Percentiles rank a stretch among this genome's conserved stretches.
These are phyloP conservation scores for Sporisorium graminicola DNA, from an alignment of 1,284 basidiomycete genomes.

Conservation along the genomic window DNA sequence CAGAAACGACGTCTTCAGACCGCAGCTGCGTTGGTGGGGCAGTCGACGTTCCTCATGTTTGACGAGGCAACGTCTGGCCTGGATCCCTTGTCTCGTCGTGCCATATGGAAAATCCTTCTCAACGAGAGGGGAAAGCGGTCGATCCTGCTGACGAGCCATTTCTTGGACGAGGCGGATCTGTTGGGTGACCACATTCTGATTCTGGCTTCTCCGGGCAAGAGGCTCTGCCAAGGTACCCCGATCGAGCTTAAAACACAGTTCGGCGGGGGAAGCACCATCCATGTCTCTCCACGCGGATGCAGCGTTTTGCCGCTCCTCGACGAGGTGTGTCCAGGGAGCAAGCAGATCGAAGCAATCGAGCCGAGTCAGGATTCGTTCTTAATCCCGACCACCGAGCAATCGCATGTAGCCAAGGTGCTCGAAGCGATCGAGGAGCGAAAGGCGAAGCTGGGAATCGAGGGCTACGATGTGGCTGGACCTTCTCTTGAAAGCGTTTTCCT, in stretches of 20 bases:
- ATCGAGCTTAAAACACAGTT: constrained; percentile 79
- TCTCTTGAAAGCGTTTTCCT: constrained; percentile 86
- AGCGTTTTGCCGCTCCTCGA: constrained; percentile 15
- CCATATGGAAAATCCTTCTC: constrained; percentile 79
- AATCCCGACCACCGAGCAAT: constrained; percentile 30
- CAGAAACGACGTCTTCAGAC: constrained; percentile 85
- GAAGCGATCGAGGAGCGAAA: constrained; percentile 74
- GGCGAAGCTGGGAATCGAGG: constrained; percentile 71
- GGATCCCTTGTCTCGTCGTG: constrained; percentile 81
- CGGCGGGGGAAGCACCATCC: constrained; percentile 79
- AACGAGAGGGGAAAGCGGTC: constrained; percentile 78
- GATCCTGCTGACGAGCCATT: constrained; percentile 79
- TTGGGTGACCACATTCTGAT: constrained; percentile 82
- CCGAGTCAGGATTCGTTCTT: constrained; percentile 69
- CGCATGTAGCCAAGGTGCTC: constrained; percentile 76
- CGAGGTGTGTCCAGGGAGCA: constrained; percentile 68
- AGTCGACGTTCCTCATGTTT: constrained; percentile 80
- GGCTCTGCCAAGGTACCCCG: constrained; percentile 80
- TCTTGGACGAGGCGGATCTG: constrained; percentile 84
- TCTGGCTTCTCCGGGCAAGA: constrained; percentile 79
- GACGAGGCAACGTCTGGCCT: constrained; percentile 82
- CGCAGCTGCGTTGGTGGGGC: constrained; percentile 81
- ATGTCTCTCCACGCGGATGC: constrained; percentile 24
- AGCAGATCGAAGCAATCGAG: constrained; percentile 53
- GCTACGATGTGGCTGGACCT: constrained; percentile 79